Conservation (phyloP, 2,329 filamentous ascomycete species). For the Ophiostoma himal-ulmi region DNA sequence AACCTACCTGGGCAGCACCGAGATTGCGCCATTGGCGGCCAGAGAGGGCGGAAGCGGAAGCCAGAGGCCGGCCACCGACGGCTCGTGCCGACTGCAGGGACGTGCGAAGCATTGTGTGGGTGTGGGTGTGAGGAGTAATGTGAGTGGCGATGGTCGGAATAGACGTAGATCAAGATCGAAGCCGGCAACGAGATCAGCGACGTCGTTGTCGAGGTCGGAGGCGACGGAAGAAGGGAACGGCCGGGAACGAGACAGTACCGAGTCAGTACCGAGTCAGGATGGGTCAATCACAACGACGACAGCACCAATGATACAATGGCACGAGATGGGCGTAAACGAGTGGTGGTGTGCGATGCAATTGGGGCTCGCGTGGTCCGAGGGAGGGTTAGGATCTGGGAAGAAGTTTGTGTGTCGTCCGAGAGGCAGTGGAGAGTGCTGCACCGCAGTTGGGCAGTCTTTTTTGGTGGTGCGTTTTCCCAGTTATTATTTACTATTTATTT, state of each 20-base stretch:
- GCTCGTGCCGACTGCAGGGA: conserved; percentile 60
- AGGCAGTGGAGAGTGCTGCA: not conserved
- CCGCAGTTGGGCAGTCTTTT: conserved; percentile 11
- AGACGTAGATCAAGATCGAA: not conserved
- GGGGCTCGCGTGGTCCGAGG: conserved; percentile 10
- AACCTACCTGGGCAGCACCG: conserved; percentile 23
- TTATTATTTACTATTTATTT: conserved; percentile 9
- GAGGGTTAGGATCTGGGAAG: not conserved
- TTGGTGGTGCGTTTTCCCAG: conserved; percentile 13
- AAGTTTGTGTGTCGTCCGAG: conserved; percentile 13
- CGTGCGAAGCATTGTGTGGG: conserved; percentile 61
- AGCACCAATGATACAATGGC: not conserved
- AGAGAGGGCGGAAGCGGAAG: conserved; percentile 41
- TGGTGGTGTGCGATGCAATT: conserved; percentile 10
- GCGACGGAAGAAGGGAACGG: conserved; percentile 1
- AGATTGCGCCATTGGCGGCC: conserved; percentile 51
- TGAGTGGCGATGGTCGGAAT: conserved; percentile 15
- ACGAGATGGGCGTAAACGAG: not conserved
- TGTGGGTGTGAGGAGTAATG: conserved; percentile 25
- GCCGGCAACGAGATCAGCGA: not conserved
- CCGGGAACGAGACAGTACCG: not conserved
- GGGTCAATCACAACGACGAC: not conserved
- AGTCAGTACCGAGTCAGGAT: not conserved
- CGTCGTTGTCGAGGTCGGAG: not conserved
- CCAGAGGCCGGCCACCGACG: conserved; percentile 50